Percentiles rank a stretch among this genome's conserved stretches.
Conservation (phyloP, 1,284 basidiomycete genomes). For the Cystobasidium slooffiae region DNA sequence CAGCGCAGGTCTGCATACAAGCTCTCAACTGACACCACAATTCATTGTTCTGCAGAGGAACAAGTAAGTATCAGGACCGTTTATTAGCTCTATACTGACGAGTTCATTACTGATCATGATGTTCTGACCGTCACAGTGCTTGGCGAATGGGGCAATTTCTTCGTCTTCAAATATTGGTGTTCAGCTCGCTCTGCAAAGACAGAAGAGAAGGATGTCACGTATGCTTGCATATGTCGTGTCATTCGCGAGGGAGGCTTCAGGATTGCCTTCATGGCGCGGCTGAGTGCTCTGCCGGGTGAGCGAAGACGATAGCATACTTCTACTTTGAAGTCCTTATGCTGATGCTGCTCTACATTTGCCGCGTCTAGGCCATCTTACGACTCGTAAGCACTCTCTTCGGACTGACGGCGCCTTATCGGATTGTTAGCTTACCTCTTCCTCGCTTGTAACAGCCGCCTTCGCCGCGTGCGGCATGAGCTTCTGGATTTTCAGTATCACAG, state of each 20-base stretch:
- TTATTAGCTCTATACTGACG: too few relatives aligned
- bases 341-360: too few relatives aligned
- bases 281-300: slow-evolving; percentile 71
- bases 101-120: background rate
- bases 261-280: slow-evolving; percentile 71
- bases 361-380: slow-evolving; percentile 59
- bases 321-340: too few relatives aligned
- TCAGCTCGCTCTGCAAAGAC: slow-evolving; percentile 70
- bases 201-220: slow-evolving; percentile 71
- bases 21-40: background rate
- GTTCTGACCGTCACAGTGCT: slow-evolving; percentile 67
- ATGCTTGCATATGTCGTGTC: slow-evolving; percentile 75
- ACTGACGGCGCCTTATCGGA: background rate
- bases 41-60: slow-evolving; percentile 14
- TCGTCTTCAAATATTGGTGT: slow-evolving; percentile 56
- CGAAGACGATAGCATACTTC: too few relatives aligned
- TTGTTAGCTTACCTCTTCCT: background rate
- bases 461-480: slow-evolving; percentile 78
- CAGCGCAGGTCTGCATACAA: slow-evolving; percentile 45
- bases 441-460: slow-evolving; percentile 70
- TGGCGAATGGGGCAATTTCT: slow-evolving; percentile 67
- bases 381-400: slow-evolving; percentile 17
- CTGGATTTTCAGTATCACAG: slow-evolving; percentile 70
- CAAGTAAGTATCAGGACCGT: background rate
- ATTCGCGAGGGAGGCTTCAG: slow-evolving; percentile 78